Evolutionary conservation across 169 alveolate genomes (phyloP).

Genomic region (Miamiensis avidus): DNA sequence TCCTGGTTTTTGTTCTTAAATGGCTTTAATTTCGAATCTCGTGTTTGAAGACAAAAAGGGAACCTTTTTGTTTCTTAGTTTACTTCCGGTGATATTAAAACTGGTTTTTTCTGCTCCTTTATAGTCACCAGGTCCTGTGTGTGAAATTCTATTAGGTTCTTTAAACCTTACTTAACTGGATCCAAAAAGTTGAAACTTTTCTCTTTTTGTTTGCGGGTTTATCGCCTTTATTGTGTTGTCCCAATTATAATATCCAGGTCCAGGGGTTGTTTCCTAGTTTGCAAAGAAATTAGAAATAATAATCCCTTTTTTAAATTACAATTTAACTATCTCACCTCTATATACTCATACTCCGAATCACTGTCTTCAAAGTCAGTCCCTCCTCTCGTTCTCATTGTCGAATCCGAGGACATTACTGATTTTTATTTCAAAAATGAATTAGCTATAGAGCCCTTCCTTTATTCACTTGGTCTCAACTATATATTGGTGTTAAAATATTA

Average conservation of each 20-base stretch:
- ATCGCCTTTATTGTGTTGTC: not conserved
- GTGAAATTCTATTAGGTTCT: not conserved
- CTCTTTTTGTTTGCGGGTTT: not conserved
- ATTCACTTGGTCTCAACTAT: not conserved
- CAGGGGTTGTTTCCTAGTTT: slow-evolving; percentile 21
- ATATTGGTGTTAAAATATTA: not conserved
- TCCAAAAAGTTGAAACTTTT: slow-evolving; percentile 29
- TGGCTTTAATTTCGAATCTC: slow-evolving; percentile 16
- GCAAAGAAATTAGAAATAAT: not conserved
- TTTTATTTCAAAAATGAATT: slow-evolving; percentile 1
- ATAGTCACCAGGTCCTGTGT: slow-evolving; percentile 25
- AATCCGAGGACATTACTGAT: not conserved
- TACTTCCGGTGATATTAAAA: not conserved
- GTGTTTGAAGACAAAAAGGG: slow-evolving; percentile 20
- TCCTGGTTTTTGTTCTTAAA: slow-evolving; percentile 25
- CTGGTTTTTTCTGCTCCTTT: not conserved
- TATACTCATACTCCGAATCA: slow-evolving; percentile 13
- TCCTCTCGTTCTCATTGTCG: not conserved
- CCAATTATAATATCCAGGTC: slow-evolving; percentile 26
- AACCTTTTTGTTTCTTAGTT: slow-evolving; percentile 4
- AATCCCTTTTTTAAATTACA: not conserved
- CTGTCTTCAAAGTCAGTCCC: not conserved
- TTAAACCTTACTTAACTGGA: slow-evolving; percentile 1
- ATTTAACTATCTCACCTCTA: slow-evolving; percentile 6
- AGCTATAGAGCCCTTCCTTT: slow-evolving; percentile 5